Evolutionary conservation across 1,139 yeast genomes (phyloP), one percentile per base, ranked within the genome.

Genomic region (Chernovozyma aurita): DNA sequence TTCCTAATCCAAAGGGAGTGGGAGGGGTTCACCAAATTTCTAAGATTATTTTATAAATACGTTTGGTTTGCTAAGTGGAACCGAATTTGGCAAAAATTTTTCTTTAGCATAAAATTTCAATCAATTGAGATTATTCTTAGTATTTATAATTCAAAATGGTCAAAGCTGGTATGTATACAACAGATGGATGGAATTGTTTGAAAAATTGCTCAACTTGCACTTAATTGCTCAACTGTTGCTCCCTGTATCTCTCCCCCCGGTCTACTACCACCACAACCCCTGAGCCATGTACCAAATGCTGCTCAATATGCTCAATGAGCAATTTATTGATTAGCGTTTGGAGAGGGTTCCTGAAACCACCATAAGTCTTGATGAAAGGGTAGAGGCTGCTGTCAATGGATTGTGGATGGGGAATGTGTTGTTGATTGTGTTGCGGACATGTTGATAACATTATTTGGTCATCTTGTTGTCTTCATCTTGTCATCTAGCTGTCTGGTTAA

Each of bases 111-210:
- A 29, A 18, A 24, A 35, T 21, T 28, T 21, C 7, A 29, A 21
- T 24, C 15, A 32, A 24, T 24, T 20, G 24, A 22, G 38, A 22
- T 16, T 31, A 16, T 15, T n/a, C 5, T 8, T 4, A 8, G 16
- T 18, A 34, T 30, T 31, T 31, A 32, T 34, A 34, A 18, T 7
- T 14, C 6, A 17, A 30, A 36, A 38, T 38, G 41, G 41, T 36
- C 30, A 38, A 38, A 30, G 35, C 41, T 25, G 41, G 41, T 38
- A 38, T 24, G 41, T 38, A 31, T 22, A 28, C 13, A 24, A n/a
- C 6, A 6, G 6, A 12, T 13, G n/a, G n/a, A n/a, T n/a, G n/a
- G 9, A 11, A 24, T 24, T 24, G 8, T 7, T 24, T 24, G 12
- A n/a, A 7, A 24, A 24, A 24, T 24, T 24, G 27, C 27, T 24